Percentiles rank a stretch among this genome's conserved stretches.
Evolutionary conservation across 2,329 filamentous ascomycete genomes (phyloP).

Genomic region (Trichoderma sp.): DNA sequence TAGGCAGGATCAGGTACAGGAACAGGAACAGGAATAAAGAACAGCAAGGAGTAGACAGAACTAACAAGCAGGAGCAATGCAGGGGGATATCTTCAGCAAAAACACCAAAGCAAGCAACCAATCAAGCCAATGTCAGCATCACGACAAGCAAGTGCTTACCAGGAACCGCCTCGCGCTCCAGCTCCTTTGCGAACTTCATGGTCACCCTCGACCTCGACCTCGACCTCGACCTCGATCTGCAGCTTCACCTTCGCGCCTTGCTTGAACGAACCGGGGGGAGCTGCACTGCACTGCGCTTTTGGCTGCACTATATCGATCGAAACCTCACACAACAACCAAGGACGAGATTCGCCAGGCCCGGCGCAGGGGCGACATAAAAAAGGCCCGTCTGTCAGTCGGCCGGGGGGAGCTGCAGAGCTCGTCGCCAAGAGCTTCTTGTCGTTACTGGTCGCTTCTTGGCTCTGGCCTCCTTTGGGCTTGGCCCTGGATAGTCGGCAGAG

Average conservation of each 20-base stretch:
- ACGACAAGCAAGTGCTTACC: slow-evolving; percentile 47
- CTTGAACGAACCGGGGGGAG: not conserved
- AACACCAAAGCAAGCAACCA: not conserved
- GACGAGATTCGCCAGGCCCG: not conserved
- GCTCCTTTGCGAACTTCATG: slow-evolving; percentile 74
- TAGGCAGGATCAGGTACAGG: not conserved
- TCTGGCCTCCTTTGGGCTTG: not conserved
- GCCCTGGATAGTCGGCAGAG: not conserved
- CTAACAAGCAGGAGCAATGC: not conserved
- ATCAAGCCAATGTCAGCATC: not conserved
- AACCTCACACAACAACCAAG: not conserved
- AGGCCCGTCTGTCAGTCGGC: slow-evolving; percentile 29
- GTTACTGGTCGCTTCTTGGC: not conserved
- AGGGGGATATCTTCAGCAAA: not conserved
- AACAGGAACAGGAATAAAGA: not conserved
- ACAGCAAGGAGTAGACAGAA: not conserved
- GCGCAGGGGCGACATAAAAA: slow-evolving; percentile 23
- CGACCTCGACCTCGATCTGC: no score
- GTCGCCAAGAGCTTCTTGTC: not conserved
- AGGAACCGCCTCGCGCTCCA: slow-evolving; percentile 85
- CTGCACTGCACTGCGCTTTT: not conserved
- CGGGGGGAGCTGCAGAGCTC: slow-evolving; percentile 6
- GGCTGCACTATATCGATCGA: no score
- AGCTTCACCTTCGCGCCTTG: not conserved
- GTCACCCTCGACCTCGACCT: slow-evolving; percentile 25